Percentiles rank a stretch among this genome's conserved stretches.
phyloP scores from a whole-genome alignment of 73 alveolate species.

The Paramecium sexaurelia region DNA sequence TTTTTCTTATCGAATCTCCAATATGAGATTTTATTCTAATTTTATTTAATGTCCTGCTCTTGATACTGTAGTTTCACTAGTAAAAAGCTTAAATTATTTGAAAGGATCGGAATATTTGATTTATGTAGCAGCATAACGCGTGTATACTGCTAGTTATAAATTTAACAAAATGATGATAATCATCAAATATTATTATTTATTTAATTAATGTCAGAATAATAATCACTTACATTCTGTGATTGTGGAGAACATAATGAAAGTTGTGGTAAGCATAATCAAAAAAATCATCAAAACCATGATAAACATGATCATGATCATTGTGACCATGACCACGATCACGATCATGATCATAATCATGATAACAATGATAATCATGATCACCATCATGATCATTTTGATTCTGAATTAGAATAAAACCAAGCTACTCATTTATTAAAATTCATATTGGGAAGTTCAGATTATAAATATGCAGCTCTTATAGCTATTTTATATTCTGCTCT shows the following conservation, averaged over 20 bases:
- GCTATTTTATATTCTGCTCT: not conserved
- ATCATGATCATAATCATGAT: not conserved
- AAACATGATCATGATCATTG: not conserved
- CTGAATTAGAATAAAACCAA: not conserved
- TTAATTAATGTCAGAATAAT: conserved; percentile 23
- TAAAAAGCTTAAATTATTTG: not conserved
- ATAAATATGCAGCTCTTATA: not conserved
- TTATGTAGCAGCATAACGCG: not conserved
- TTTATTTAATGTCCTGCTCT: not conserved
- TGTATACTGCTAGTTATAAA: not conserved
- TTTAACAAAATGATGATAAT: not conserved
- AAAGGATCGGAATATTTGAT: not conserved
- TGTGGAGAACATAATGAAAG: not conserved
- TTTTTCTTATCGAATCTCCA: not conserved
- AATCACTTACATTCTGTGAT: not conserved
- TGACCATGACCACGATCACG: conserved; percentile 31
- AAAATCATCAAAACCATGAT: not conserved
- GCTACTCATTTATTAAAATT: not conserved
- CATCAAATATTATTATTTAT: not conserved
- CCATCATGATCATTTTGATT: not conserved
- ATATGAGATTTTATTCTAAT: not conserved
- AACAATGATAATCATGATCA: not conserved
- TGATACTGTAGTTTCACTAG: not conserved
- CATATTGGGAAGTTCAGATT: not conserved
- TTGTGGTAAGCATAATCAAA: not conserved